Evolutionary conservation across 495 filamentous ascomycete species (phyloP).

Genomic region (Aspergillus cristatus): DNA sequence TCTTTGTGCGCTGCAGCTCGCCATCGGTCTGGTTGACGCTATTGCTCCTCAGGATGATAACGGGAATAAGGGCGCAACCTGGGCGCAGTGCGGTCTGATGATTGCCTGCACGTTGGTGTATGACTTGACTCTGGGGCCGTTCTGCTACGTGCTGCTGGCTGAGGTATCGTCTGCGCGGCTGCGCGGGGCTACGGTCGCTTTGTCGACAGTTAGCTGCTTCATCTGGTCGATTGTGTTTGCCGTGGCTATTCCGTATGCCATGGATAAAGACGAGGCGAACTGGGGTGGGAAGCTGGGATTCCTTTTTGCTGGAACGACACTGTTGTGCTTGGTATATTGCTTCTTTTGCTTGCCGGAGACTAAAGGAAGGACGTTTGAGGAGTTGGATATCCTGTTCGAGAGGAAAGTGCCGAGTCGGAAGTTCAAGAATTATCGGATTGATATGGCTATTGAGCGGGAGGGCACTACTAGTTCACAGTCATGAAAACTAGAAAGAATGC

Average conservation of each 20-base stretch:
- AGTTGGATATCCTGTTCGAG: slow-evolving; percentile 45
- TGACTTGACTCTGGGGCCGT: slow-evolving; percentile 51
- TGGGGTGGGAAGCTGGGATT: slow-evolving; percentile 60
- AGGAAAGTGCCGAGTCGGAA: slow-evolving; percentile 32
- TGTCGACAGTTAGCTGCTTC: slow-evolving; percentile 50
- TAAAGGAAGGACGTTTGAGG: slow-evolving; percentile 51
- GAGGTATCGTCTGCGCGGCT: slow-evolving; percentile 52
- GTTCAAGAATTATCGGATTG: slow-evolving; percentile 16
- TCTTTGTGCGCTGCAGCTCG: slow-evolving; percentile 41
- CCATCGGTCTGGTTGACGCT: slow-evolving; percentile 51
- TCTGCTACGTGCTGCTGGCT: slow-evolving; percentile 54
- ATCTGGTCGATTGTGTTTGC: slow-evolving; percentile 52
- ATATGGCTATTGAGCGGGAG: slow-evolving; percentile 2
- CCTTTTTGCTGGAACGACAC: slow-evolving; percentile 49
- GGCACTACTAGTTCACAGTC: no score
- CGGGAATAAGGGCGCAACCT: slow-evolving; percentile 13
- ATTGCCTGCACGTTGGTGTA: slow-evolving; percentile 50
- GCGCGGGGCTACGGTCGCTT: slow-evolving; percentile 52
- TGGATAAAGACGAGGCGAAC: slow-evolving; percentile 53
- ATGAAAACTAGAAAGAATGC: no score
- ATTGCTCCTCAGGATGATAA: slow-evolving; percentile 30
- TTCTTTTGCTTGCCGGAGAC: slow-evolving; percentile 55
- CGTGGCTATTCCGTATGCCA: slow-evolving; percentile 57
- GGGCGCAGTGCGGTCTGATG: slow-evolving; percentile 52
- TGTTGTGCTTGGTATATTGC: slow-evolving; percentile 29